Conservation (phyloP, 1,284 basidiomycete genomes). For the Boletus sp. region DNA sequence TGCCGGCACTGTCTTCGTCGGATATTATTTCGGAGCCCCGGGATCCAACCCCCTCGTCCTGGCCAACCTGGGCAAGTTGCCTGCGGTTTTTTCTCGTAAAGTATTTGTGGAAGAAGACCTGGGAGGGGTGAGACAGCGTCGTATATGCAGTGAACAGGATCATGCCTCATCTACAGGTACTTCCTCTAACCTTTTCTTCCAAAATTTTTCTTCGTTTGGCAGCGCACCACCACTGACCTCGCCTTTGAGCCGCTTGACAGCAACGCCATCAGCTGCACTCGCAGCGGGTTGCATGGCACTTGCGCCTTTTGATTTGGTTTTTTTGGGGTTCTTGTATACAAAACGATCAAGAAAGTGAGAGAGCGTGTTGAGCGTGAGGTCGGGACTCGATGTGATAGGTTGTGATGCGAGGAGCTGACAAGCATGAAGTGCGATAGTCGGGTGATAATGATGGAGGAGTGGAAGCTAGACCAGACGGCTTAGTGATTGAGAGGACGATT, state of each 20-base stretch:
- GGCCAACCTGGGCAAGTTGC: constrained; percentile 38
- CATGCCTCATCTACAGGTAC: constrained; percentile 86
- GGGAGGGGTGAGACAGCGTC: constrained; percentile 4
- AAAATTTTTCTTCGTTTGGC: constrained; percentile 80
- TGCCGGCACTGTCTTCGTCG: constrained; percentile 37
- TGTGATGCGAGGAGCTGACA: constrained; percentile 71
- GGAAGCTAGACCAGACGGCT: constrained; percentile 50
- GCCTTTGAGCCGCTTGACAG: constrained; percentile 73
- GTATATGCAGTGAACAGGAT: constrained; percentile 5
- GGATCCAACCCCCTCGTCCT: constrained; percentile 26
- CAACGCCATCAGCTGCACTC: constrained; percentile 55
- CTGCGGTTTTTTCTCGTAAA: constrained; percentile 59
- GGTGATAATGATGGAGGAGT: constrained; percentile 86
- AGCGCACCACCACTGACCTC: constrained; percentile 47
- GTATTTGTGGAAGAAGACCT: constrained; percentile 69
- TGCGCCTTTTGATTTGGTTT: constrained; percentile 67
- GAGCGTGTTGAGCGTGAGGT: constrained; percentile 90
- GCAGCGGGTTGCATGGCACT: constrained; percentile 96
- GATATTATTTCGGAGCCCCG: constrained; percentile 27
- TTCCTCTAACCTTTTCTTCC: constrained; percentile 68
- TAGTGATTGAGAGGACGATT: neutral
- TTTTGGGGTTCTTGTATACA: constrained; percentile 96
- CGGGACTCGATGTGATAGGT: constrained; percentile 76
- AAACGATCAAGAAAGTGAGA: constrained; percentile 86
- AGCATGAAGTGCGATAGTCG: constrained; percentile 80